These are phyloP conservation scores for Phallus indusiatus DNA, from an alignment of 768 basidiomycete species.

Conservation along the genomic window DNA sequence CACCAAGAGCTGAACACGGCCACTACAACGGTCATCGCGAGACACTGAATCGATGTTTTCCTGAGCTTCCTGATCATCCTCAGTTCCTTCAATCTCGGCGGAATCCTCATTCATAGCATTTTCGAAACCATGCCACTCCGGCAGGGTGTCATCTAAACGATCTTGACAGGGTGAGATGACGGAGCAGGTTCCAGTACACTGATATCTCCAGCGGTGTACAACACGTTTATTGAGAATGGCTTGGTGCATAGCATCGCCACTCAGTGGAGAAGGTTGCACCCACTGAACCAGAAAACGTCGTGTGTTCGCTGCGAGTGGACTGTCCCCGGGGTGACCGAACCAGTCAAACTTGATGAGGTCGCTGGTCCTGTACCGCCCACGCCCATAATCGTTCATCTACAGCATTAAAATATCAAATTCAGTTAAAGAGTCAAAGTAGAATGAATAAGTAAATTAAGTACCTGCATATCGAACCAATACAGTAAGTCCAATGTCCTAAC, in stretches of 20 bases:
- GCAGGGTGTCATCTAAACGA: too few species aligned
- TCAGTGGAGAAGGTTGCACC: neutral
- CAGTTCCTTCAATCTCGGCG: too few species aligned
- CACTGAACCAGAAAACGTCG: neutral
- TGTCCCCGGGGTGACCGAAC: neutral
- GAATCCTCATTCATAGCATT: neutral
- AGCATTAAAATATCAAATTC: too few species aligned
- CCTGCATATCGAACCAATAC: conserved; percentile 1
- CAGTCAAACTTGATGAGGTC: neutral
- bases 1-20: too few species aligned
- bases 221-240: neutral
- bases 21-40: too few species aligned
- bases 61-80: too few species aligned
- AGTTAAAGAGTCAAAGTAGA: neutral
- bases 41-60: too few species aligned
- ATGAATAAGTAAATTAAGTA: neutral
- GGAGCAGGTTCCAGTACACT: neutral
- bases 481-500: neutral
- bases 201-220: neutral
- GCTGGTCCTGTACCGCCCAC: neutral
- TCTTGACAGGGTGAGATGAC: neutral
- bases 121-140: neutral
- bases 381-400: neutral
- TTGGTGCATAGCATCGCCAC: neutral
- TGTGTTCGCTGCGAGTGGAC: neutral